These are phyloP conservation scores for Diplosphaera chodatii DNA, from an alignment of 139 green algal species.

Conservation along the genomic window DNA sequence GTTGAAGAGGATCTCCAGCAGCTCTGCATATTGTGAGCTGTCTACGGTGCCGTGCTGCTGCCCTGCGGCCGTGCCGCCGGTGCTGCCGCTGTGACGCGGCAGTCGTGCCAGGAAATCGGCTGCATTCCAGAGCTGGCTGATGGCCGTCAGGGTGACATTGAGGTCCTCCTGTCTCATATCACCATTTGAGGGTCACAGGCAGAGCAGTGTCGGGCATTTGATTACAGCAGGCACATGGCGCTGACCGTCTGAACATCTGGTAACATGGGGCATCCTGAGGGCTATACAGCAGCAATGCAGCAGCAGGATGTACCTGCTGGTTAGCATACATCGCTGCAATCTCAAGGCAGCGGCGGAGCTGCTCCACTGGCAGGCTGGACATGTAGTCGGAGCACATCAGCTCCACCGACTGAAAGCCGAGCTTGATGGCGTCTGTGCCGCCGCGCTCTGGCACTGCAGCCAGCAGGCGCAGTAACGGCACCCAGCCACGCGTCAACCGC, in stretches of 20 bases:
- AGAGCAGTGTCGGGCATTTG: too few species aligned
- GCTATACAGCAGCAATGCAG: not conserved
- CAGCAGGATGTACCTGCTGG: conserved; percentile 31
- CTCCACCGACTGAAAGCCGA: conserved; percentile 70
- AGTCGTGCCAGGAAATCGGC: conserved; percentile 62
- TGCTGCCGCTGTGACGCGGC: not conserved
- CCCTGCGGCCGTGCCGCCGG: not conserved
- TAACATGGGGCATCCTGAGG: too few species aligned
- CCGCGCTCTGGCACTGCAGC: conserved; percentile 47
- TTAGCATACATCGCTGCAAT: conserved; percentile 54
- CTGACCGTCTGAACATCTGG: too few species aligned
- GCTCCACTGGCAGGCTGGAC: conserved; percentile 37
- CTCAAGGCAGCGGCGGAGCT: conserved; percentile 45
- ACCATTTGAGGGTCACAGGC: too few species aligned
- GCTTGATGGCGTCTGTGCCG: conserved; percentile 39
- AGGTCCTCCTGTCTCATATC: conserved; percentile 64
- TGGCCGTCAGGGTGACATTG: conserved; percentile 85
- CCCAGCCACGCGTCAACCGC: conserved; percentile 63
- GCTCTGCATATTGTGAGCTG: conserved; percentile 30
- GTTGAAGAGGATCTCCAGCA: conserved; percentile 39
- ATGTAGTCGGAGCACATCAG: conserved; percentile 66
- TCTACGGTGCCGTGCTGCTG: conserved; percentile 3
- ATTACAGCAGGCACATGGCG: too few species aligned
- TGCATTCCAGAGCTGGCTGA: conserved; percentile 85
- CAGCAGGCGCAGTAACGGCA: conserved; percentile 70